Conservation (phyloP, 306 rosid genomes). For the Citrullus mucosospermus region DNA sequence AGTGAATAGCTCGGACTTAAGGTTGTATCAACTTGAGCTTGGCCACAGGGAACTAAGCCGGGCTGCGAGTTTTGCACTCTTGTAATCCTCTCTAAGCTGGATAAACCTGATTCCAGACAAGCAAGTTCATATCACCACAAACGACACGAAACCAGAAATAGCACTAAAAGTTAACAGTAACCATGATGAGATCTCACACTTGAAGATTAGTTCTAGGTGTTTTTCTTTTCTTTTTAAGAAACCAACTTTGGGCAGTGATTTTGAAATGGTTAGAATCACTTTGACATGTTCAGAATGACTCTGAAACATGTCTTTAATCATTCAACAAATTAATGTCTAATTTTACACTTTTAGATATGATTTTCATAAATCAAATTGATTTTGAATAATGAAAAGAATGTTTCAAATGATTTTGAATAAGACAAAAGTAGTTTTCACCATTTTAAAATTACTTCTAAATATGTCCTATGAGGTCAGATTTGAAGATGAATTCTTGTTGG, state of each 20-base stretch:
- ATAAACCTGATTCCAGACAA: constrained; percentile 49
- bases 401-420: no score
- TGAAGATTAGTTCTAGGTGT: background rate
- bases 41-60: constrained; percentile 80
- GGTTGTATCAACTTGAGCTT: constrained; percentile 27
- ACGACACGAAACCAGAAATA: background rate
- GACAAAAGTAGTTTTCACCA: no score
- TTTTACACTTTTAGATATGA: no score
- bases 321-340: no score
- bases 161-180: background rate
- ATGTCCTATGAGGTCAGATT: background rate
- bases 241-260: background rate
- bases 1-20: background rate
- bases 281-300: no score
- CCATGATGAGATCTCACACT: background rate
- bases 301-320: no score
- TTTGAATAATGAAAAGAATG: no score
- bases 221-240: background rate
- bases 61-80: constrained; percentile 89
- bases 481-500: background rate
- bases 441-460: no score
- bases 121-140: constrained; percentile 13
- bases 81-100: constrained; percentile 92
- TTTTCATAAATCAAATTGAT: no score
- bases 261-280: no score